phyloP scores from a whole-genome alignment of 78 protist species.

The Tieghemostelium lacteum region DNA sequence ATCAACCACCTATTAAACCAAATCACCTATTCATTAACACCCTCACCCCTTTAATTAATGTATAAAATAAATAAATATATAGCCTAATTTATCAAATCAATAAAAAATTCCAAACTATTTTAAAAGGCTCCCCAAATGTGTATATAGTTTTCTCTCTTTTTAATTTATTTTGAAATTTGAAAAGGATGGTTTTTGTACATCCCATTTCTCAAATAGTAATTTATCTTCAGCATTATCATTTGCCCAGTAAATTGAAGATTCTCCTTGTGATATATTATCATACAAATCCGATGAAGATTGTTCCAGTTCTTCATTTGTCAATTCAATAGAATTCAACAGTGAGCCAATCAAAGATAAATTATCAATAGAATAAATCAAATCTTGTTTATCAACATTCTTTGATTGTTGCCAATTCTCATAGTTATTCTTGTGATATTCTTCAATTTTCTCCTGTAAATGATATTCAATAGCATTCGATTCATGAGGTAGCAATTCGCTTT shows the following conservation, averaged over 20 bases:
- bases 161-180: background rate
- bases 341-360: background rate
- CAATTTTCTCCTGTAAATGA: constrained; percentile 34
- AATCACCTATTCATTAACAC: too few relatives aligned
- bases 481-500: background rate
- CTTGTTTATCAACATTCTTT: background rate
- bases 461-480: constrained; percentile 18
- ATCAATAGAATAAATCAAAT: background rate
- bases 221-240: constrained; percentile 33
- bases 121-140: background rate
- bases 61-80: too few relatives aligned
- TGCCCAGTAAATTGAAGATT: constrained; percentile 4
- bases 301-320: constrained; percentile 13
- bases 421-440: constrained; percentile 48
- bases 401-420: constrained; percentile 45
- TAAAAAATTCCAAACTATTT: too few relatives aligned
- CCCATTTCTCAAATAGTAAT: constrained; percentile 38
- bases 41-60: too few relatives aligned
- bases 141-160: background rate
- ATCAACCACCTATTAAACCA: background rate
- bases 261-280: background rate
- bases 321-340: constrained; percentile 10
- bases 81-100: background rate
- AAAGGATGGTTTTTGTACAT: constrained; percentile 35
- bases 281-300: background rate